These are phyloP conservation scores for Syzygium oleosum DNA, from an alignment of 345 rosid genomes.

Conservation along the genomic window DNA sequence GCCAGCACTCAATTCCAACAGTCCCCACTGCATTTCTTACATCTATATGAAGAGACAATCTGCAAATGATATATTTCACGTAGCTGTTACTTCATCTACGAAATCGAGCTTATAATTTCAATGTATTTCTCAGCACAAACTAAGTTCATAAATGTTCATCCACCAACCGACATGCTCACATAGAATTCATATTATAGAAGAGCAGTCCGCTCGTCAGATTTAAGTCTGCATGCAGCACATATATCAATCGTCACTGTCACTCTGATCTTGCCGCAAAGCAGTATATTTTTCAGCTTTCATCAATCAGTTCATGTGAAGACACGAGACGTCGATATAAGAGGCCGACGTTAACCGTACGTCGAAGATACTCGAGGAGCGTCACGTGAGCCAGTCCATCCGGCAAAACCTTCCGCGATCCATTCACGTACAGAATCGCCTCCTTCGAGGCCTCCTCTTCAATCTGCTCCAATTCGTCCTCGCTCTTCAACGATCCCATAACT, in stretches of 20 bases:
- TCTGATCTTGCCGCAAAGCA: not conserved
- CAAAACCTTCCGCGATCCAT: constrained; percentile 77
- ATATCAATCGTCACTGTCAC: not conserved
- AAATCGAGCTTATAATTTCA: too few relatives aligned
- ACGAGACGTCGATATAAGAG: not conserved
- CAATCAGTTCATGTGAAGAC: not conserved
- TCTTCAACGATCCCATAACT: constrained; percentile 43
- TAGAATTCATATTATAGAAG: not conserved
- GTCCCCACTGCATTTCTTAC: not conserved
- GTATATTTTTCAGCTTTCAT: not conserved
- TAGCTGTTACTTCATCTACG: too few relatives aligned
- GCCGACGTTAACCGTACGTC: constrained; percentile 40
- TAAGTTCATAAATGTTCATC: too few relatives aligned
- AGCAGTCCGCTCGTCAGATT: not conserved
- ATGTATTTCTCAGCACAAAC: too few relatives aligned
- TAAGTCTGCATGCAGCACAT: not conserved
- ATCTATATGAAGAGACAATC: not conserved
- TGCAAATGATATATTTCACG: not conserved
- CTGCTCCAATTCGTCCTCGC: constrained; percentile 30
- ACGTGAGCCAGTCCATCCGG: constrained; percentile 85
- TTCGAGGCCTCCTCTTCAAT: constrained; percentile 20
- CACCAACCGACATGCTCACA: too few relatives aligned
- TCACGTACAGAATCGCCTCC: constrained; percentile 66
- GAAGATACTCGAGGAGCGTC: constrained; percentile 88
- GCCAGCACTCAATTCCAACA: not conserved